Evolutionary conservation across 2,329 filamentous ascomycete species (phyloP).

Genomic region (Sporothrix dimorphospora): DNA sequence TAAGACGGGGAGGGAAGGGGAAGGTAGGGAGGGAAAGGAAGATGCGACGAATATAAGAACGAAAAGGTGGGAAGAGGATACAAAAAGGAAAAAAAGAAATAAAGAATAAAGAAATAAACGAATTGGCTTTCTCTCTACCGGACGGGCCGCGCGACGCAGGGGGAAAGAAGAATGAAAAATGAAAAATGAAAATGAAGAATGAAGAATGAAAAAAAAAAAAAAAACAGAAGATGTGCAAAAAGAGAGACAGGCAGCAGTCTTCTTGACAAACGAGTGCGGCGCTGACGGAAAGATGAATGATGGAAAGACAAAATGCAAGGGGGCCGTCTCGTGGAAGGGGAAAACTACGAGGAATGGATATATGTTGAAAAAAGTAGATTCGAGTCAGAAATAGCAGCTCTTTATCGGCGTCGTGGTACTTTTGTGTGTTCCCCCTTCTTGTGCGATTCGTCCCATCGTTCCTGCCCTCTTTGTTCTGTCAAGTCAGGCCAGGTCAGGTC

Average conservation of each 20-base stretch:
- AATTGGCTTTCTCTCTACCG: constrained; percentile 8
- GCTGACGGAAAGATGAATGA: constrained; percentile 12
- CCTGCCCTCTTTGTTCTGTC: not conserved
- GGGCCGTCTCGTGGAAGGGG: not conserved
- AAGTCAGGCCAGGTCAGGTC: not conserved
- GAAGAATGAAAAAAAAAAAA: not conserved
- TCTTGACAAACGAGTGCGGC: not conserved
- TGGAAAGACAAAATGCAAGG: constrained; percentile 12
- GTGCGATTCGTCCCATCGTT: not conserved
- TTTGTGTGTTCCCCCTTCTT: not conserved
- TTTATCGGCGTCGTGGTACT: constrained; percentile 24
- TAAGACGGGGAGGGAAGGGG: not conserved
- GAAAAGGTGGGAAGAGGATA: not conserved
- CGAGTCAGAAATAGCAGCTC: not conserved
- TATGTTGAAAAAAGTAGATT: not conserved
- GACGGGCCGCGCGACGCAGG: constrained; percentile 1
- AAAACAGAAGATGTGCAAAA: not conserved
- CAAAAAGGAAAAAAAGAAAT: not conserved
- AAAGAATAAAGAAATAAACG: constrained; percentile 3
- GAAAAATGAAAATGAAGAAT: not conserved
- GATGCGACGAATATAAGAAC: not conserved
- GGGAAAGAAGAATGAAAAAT: not conserved
- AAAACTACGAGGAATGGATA: constrained; percentile 19
- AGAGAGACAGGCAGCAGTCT: not conserved
- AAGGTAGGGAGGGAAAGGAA: not conserved